phyloP scores from a whole-genome alignment of 176 grass and related monocot genomes.

The Rhynchospora tenuis region DNA sequence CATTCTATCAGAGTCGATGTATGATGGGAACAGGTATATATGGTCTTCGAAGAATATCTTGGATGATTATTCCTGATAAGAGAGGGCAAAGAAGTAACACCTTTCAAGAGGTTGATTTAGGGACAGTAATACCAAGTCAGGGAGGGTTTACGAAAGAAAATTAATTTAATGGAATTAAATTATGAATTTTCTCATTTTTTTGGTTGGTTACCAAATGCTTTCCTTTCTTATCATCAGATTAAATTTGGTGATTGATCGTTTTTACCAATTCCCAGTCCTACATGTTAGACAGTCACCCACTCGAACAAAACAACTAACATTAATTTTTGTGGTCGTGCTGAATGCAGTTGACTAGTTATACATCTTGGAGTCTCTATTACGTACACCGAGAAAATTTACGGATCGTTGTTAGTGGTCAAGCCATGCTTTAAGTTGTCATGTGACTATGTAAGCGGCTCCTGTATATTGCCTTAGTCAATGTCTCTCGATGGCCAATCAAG shows the following conservation, averaged over 20 bases:
- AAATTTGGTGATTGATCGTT: neutral
- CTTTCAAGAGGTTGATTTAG: neutral
- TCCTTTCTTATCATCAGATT: neutral
- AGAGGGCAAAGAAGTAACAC: too few species aligned
- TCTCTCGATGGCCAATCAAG: too few species aligned
- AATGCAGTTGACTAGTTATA: too few species aligned
- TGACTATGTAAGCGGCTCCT: too few species aligned
- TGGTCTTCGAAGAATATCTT: rapidly evolving
- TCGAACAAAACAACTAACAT: too few species aligned
- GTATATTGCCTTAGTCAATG: too few species aligned
- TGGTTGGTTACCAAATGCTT: neutral
- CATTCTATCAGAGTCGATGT: rapidly evolving
- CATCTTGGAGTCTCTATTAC: neutral
- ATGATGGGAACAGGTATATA: too few species aligned
- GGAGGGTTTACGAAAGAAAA: neutral
- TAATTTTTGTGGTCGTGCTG: too few species aligned
- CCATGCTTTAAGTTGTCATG: too few species aligned
- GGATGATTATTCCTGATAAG: too few species aligned
- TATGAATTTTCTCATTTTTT: neutral
- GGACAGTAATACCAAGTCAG: neutral
- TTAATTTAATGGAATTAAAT: neutral
- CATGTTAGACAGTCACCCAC: neutral
- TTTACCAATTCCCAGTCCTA: neutral
- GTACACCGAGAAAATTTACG: neutral
- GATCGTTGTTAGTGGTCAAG: too few species aligned